A percentile compares a stretch with the other conserved stretches of the same genome.
Conservation (phyloP, 83 land plant species). For the Picea abies region DNA sequence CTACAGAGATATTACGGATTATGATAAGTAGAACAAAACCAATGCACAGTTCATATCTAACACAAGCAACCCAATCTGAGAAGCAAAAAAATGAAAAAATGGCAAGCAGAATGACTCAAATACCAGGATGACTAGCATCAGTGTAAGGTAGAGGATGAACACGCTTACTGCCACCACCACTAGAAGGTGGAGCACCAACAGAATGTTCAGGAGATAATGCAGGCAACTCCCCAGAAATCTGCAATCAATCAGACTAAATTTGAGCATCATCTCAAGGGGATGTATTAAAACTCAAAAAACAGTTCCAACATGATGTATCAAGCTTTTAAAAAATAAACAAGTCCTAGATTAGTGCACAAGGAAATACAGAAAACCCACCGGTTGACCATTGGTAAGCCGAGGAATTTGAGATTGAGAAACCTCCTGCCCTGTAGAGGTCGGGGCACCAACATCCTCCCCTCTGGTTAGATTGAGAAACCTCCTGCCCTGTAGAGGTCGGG, state of each 20-base stretch:
- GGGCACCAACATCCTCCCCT: constrained; percentile 50
- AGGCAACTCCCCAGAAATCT: constrained; percentile 75
- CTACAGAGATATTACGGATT: background rate
- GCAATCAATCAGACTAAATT: background rate
- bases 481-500: constrained; percentile 57
- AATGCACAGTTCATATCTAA: background rate
- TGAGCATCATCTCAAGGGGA: background rate
- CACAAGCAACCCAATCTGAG: background rate
- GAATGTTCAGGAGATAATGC: constrained; percentile 85
- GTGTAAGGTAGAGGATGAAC: constrained; percentile 66
- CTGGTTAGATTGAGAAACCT: constrained; percentile 52
- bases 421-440: constrained; percentile 60
- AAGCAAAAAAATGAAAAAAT: background rate
- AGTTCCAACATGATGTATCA: too few species aligned
- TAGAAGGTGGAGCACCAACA: constrained; percentile 71
- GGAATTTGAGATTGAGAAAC: constrained; percentile 63
- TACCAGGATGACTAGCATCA: constrained; percentile 20
- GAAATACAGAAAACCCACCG: constrained; percentile 34
- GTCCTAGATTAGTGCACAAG: background rate
- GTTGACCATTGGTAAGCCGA: constrained; percentile 61
- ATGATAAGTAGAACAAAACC: background rate
- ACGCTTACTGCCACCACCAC: constrained; percentile 57
- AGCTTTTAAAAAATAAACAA: background rate
- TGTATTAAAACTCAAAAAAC: background rate
- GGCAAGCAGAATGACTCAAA: background rate